phyloP scores from a whole-genome alignment of 345 rosid genomes.

The Dovyalis caffra region DNA sequence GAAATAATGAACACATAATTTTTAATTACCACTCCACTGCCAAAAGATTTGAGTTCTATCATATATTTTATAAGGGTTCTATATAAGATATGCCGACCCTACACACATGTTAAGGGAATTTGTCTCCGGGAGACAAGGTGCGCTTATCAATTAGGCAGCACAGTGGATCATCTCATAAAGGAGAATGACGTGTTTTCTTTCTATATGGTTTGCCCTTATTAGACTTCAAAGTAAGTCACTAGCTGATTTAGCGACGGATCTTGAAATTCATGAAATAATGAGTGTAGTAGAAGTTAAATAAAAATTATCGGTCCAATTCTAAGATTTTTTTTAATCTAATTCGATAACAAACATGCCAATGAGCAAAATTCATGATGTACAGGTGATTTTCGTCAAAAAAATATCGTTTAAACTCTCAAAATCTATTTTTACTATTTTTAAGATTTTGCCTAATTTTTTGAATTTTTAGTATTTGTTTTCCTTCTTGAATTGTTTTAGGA shows the following conservation, averaged over 20 bases:
- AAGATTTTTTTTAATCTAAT: no score
- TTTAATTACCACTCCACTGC: neutral
- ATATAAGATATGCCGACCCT: neutral
- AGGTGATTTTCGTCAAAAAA: no score
- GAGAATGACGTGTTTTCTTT: neutral
- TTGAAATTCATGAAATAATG: no score
- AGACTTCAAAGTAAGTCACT: neutral
- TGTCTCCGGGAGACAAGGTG: neutral
- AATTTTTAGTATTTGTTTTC: no score
- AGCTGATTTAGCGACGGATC: neutral
- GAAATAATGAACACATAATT: neutral
- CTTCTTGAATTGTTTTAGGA: no score
- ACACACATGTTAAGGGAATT: neutral
- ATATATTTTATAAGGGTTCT: neutral
- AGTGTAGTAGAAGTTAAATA: no score
- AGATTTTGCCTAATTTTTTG: no score
- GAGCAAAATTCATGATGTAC: no score
- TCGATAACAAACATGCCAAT: no score
- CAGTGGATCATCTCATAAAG: neutral
- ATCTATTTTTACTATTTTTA: no score
- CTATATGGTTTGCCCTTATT: neutral
- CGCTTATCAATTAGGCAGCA: slow-evolving; percentile 20
- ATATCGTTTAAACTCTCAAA: no score
- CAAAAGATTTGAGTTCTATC: neutral
- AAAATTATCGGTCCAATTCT: no score